These are phyloP conservation scores for Aspergillus bertholletiae DNA, from an alignment of 495 filamentous ascomycete genomes.

Conservation along the genomic window DNA sequence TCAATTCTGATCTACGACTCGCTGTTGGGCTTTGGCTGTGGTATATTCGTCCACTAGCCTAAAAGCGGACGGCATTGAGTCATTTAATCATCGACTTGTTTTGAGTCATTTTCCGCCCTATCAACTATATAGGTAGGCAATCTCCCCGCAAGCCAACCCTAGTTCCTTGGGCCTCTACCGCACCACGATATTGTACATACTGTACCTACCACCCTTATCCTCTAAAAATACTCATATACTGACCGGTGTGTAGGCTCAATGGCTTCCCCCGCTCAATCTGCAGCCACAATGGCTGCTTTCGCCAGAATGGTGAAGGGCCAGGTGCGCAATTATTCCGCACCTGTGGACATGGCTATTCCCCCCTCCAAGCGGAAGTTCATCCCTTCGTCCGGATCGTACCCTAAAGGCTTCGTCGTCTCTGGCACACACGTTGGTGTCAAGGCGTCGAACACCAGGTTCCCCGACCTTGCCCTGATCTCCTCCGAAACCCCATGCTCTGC, in stretches of 20 bases:
- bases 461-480: slow-evolving; percentile 83
- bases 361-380: slow-evolving; percentile 81
- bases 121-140: slow-evolving; percentile 2
- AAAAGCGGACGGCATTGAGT: slow-evolving; percentile 1
- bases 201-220: neutral
- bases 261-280: slow-evolving; percentile 26
- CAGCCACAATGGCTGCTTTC: slow-evolving; percentile 35
- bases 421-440: slow-evolving; percentile 93
- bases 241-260: slow-evolving; percentile 14
- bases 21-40: slow-evolving; percentile 6
- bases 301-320: slow-evolving; percentile 42
- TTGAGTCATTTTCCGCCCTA: slow-evolving; percentile 17
- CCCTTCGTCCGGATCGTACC: slow-evolving; percentile 79
- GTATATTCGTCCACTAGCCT: slow-evolving; percentile 6
- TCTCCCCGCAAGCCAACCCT: neutral
- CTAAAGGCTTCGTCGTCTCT: slow-evolving; percentile 82
- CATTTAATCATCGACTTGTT: neutral
- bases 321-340: slow-evolving; percentile 58
- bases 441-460: slow-evolving; percentile 79
- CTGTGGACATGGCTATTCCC: slow-evolving; percentile 59
- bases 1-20: neutral
- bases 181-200: neutral
- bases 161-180: neutral
- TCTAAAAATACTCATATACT: neutral
- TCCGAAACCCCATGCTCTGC: slow-evolving; percentile 89